phyloP scores from a whole-genome alignment of 2,329 filamentous ascomycete species.

The Ophiostoma sp. region DNA sequence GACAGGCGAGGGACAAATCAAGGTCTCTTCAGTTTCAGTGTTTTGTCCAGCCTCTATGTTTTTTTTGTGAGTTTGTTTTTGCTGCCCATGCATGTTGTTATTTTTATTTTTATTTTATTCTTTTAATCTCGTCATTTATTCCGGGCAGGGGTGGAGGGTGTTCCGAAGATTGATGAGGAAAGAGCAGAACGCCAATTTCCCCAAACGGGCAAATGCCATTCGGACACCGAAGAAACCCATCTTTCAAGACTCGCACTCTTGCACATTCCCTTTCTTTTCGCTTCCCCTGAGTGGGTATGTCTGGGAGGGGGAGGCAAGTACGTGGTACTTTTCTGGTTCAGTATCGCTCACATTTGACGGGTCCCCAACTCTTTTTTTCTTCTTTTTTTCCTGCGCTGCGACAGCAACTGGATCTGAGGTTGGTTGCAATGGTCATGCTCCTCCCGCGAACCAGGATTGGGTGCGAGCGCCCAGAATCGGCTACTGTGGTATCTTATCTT shows the following conservation, averaged over 20 bases:
- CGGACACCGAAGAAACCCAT: slow-evolving; percentile 23
- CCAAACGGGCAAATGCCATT: slow-evolving; percentile 29
- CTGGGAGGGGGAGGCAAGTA: not conserved
- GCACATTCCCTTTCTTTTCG: not conserved
- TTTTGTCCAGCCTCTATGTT: not conserved
- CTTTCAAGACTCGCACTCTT: not conserved
- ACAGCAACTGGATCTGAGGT: not conserved
- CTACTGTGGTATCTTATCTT: not conserved
- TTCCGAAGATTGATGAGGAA: slow-evolving; percentile 12
- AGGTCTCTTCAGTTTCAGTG: not conserved
- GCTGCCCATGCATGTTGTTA: not conserved
- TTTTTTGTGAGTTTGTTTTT: not conserved
- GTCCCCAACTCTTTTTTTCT: slow-evolving; percentile 15
- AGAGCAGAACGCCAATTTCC: slow-evolving; percentile 20
- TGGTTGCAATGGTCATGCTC: slow-evolving; percentile 6
- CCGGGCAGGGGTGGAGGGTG: not conserved
- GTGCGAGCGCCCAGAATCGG: not conserved
- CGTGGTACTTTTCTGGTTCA: not conserved
- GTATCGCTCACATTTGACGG: not conserved
- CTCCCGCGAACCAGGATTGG: not conserved
- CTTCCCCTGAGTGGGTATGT: not conserved
- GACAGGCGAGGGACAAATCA: not conserved
- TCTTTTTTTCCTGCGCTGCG: not conserved
- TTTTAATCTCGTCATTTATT: slow-evolving; percentile 6
- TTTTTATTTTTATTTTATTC: not conserved